phyloP scores from a whole-genome alignment of 2,329 filamentous ascomycete genomes.

The Alternaria sp. region DNA sequence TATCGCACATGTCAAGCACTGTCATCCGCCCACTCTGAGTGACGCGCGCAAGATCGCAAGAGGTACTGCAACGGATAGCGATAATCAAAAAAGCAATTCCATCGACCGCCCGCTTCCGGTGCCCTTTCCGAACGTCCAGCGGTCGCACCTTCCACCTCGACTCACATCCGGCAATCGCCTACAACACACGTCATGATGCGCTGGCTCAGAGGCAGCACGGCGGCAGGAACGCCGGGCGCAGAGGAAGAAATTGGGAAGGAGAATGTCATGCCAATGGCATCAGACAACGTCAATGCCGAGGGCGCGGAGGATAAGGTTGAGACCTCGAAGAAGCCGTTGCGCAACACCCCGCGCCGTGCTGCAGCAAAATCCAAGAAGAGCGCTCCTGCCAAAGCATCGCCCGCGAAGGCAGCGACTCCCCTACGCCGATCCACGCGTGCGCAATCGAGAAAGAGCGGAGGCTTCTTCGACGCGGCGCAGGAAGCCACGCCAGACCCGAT shows the following conservation, averaged over 20 bases:
- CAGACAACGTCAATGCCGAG: not conserved
- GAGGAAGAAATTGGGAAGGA: not conserved
- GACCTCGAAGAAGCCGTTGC: not conserved
- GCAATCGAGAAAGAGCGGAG: not conserved
- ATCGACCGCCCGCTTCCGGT: not conserved
- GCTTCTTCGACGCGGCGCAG: not conserved
- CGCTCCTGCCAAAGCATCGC: not conserved
- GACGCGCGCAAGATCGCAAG: not conserved
- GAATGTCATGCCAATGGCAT: not conserved
- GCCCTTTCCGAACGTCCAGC: not conserved
- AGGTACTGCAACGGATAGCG: not conserved
- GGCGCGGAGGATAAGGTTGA: not conserved
- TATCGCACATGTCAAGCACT: not conserved
- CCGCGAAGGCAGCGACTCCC: not conserved
- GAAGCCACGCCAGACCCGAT: not conserved
- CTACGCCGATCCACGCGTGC: not conserved
- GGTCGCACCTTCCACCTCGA: not conserved
- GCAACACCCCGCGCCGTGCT: not conserved
- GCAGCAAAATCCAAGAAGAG: not conserved
- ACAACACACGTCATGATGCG: not conserved
- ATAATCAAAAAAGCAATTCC: not conserved
- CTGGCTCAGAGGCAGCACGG: not conserved
- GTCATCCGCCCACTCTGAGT: not conserved
- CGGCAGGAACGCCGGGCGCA: not conserved
- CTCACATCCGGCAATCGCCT: not conserved